Conservation (phyloP, 768 basidiomycete species). For the Tubosaeta sp. region DNA sequence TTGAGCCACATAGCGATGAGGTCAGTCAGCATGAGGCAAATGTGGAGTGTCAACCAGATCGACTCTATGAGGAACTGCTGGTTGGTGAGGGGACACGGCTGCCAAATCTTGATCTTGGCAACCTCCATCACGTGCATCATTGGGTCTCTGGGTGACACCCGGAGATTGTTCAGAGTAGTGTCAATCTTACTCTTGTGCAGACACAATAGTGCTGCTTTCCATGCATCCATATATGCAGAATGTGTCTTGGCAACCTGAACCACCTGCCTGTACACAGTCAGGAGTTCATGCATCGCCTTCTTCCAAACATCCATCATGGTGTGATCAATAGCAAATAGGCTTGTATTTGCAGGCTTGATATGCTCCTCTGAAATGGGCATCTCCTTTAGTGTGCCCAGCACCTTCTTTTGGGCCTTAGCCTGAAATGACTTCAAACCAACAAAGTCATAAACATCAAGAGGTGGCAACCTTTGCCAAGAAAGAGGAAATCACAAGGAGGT, state of each 20-base stretch:
- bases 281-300: constrained; percentile 32
- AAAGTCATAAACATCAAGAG: too few relatives aligned
- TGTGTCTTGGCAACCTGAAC: constrained; percentile 42
- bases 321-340: constrained; percentile 29
- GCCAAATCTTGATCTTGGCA: constrained; percentile 51
- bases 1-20: constrained; percentile 42
- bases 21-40: constrained; percentile 47
- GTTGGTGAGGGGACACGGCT: constrained; percentile 55
- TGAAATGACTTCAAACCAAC: too few relatives aligned
- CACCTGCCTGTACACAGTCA: constrained; percentile 38
- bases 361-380: constrained; percentile 24
- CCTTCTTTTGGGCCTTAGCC: too few relatives aligned
- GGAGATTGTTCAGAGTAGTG: constrained; percentile 27
- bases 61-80: constrained; percentile 58
- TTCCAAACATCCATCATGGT: constrained; percentile 38
- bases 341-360: constrained; percentile 23
- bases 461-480: too few relatives aligned
- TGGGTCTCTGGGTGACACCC: constrained; percentile 37
- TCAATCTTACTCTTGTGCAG: constrained; percentile 48
- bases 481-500: too few relatives aligned
- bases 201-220: constrained; percentile 55
- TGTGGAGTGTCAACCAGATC: constrained; percentile 48
- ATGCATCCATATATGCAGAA: constrained; percentile 54
- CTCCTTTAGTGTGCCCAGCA: constrained; percentile 13
- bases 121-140: constrained; percentile 47